Conservation (phyloP, 176 grass and related monocot genomes). For the Chloris gayana region DNA sequence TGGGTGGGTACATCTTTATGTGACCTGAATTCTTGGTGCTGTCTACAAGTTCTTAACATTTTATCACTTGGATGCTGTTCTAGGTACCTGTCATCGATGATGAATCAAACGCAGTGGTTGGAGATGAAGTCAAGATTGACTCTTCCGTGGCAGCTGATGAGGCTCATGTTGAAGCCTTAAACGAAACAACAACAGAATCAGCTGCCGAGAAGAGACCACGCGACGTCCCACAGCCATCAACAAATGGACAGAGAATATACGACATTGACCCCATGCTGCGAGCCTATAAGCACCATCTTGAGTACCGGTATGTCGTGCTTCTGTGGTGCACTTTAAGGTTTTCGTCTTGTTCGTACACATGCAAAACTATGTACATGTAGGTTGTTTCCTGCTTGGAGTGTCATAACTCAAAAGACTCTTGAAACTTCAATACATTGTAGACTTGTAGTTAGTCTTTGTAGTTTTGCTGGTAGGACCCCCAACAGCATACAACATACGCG, state of each 20-base stretch:
- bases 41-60: constrained; percentile 16
- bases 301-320: constrained; percentile 65
- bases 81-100: constrained; percentile 51
- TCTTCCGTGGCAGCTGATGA: constrained; percentile 11
- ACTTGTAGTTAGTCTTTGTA: constrained; percentile 1
- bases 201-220: constrained; percentile 41
- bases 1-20: neutral
- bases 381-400: neutral
- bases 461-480: neutral
- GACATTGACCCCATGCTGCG: constrained; percentile 62
- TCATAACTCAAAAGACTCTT: neutral
- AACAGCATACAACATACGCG: neutral
- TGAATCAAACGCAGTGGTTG: constrained; percentile 21
- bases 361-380: constrained; percentile 17
- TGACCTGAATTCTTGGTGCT: neutral
- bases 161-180: constrained; percentile 19
- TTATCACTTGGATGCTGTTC: constrained; percentile 12
- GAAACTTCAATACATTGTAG: neutral
- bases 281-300: constrained; percentile 65
- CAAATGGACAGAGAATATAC: constrained; percentile 74
- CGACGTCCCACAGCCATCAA: constrained; percentile 46
- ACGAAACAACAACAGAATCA: constrained; percentile 31
- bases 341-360: neutral
- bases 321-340: constrained; percentile 1
- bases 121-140: constrained; percentile 34